Evolutionary conservation across 2,329 filamentous ascomycete genomes (phyloP).

Genomic region (Coniochaeta sp.): DNA sequence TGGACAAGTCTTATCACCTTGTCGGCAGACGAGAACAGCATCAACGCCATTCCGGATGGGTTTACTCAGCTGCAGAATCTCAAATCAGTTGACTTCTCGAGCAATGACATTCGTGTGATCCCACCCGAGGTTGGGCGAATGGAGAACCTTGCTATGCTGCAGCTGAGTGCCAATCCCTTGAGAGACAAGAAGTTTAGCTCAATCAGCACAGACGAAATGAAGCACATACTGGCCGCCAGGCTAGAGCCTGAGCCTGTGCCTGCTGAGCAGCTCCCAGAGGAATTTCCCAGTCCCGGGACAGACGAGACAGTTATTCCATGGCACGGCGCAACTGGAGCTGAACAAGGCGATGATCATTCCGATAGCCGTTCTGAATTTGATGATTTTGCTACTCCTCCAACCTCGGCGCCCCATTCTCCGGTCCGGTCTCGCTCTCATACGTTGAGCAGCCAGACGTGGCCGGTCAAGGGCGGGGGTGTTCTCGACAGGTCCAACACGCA

Average conservation of each 20-base stretch:
- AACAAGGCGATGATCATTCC: conserved; percentile 25
- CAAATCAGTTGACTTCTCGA: conserved; percentile 72
- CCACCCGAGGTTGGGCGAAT: conserved; percentile 74
- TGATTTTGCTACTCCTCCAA: conserved; percentile 51
- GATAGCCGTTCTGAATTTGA: conserved; percentile 44
- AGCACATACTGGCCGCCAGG: conserved; percentile 61
- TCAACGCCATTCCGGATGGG: conserved; percentile 68
- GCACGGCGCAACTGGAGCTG: neutral
- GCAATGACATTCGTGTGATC: conserved; percentile 72
- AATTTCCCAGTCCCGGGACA: neutral
- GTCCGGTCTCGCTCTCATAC: conserved; percentile 41
- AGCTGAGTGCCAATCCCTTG: conserved; percentile 82
- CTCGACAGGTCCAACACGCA: conserved; percentile 65
- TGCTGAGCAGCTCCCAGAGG: neutral
- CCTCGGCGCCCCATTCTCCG: conserved; percentile 43
- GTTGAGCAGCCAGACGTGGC: conserved; percentile 40
- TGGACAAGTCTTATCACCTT: conserved; percentile 71
- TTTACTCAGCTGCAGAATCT: conserved; percentile 62
- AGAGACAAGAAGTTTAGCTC: conserved; percentile 80
- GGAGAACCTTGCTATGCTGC: conserved; percentile 67
- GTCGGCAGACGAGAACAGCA: conserved; percentile 73
- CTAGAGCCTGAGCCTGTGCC: conserved; percentile 32
- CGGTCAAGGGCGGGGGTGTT: conserved; percentile 51
- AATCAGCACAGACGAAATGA: conserved; percentile 74
- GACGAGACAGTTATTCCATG: conserved; percentile 11